Evolutionary conservation across 2,329 filamentous ascomycete species (phyloP).

Genomic region (Dryadomyces sulphureus): DNA sequence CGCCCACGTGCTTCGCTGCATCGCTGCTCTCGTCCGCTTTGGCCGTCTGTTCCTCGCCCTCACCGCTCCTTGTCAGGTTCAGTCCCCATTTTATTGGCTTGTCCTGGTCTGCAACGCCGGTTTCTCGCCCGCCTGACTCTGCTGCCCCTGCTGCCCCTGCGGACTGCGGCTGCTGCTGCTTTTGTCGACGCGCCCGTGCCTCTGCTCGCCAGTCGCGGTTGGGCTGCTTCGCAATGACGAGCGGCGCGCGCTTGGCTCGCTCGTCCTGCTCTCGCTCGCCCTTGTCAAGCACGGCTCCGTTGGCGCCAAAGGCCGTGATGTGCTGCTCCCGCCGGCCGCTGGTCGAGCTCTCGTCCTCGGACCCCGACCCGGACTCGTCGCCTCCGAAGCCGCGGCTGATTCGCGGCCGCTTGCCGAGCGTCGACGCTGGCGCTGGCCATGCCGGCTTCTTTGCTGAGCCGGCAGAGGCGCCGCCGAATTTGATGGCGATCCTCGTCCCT

Average conservation of each 20-base stretch:
- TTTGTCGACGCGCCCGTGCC: slow-evolving; percentile 12
- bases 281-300: slow-evolving; percentile 13
- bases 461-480: slow-evolving; percentile 20
- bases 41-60: neutral
- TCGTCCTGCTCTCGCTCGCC: slow-evolving; percentile 7
- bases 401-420: slow-evolving; percentile 33
- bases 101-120: slow-evolving; percentile 17
- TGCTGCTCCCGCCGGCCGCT: slow-evolving; percentile 15
- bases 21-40: neutral
- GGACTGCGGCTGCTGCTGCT: neutral
- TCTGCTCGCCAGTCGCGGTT: slow-evolving; percentile 20
- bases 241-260: slow-evolving; percentile 9
- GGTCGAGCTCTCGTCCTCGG: slow-evolving; percentile 13
- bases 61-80: slow-evolving; percentile 14
- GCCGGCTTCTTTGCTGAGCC: slow-evolving; percentile 13
- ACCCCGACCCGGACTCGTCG: slow-evolving; percentile 27
- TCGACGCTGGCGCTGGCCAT: slow-evolving; percentile 23
- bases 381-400: slow-evolving; percentile 23
- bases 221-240: slow-evolving; percentile 13
- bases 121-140: slow-evolving; percentile 9
- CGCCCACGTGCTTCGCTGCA: neutral
- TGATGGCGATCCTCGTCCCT: slow-evolving; percentile 30
- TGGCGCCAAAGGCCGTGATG: slow-evolving; percentile 18
- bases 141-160: neutral
- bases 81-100: slow-evolving; percentile 24